These are phyloP conservation scores for Monosporascus cannonballus DNA, from an alignment of 2,329 filamentous ascomycete species.

Conservation along the genomic window DNA sequence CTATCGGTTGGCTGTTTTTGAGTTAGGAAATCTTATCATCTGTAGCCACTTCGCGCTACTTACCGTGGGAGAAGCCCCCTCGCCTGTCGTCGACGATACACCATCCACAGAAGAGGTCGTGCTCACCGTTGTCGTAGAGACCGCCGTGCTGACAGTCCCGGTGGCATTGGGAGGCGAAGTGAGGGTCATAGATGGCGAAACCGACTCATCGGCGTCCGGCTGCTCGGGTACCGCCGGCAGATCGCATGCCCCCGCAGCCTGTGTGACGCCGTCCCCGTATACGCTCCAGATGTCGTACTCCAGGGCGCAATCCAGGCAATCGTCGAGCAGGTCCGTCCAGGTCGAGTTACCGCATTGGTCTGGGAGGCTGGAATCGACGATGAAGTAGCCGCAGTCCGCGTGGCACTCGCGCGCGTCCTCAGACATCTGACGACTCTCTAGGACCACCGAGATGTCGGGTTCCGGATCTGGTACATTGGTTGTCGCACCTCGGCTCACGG, in stretches of 20 bases:
- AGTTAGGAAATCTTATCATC: background rate
- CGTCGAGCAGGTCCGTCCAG: background rate
- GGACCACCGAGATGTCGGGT: background rate
- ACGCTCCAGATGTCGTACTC: slow-evolving; percentile 37
- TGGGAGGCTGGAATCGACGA: slow-evolving; percentile 15
- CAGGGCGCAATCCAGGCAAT: slow-evolving; percentile 34
- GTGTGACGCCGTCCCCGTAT: slow-evolving; percentile 32
- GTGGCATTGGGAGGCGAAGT: background rate
- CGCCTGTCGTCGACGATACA: background rate
- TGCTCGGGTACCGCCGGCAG: slow-evolving; percentile 8
- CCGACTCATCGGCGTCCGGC: background rate
- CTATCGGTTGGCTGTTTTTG: background rate
- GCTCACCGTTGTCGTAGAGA: background rate
- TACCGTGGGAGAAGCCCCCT: background rate
- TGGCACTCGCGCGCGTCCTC: background rate
- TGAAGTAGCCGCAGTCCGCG: slow-evolving; percentile 19
- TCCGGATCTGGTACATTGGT: background rate
- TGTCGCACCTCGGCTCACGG: background rate
- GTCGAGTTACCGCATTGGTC: slow-evolving; percentile 21
- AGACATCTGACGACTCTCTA: slow-evolving; percentile 1
- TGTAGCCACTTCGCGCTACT: background rate
- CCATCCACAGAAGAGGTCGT: background rate
- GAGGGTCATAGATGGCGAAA: background rate
- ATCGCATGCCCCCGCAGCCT: slow-evolving; percentile 31
- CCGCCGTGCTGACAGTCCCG: no score